Percentiles rank a stretch among this genome's conserved stretches.
Evolutionary conservation across 768 basidiomycete species (phyloP).

Genomic region (Fibroporia radiculosa): DNA sequence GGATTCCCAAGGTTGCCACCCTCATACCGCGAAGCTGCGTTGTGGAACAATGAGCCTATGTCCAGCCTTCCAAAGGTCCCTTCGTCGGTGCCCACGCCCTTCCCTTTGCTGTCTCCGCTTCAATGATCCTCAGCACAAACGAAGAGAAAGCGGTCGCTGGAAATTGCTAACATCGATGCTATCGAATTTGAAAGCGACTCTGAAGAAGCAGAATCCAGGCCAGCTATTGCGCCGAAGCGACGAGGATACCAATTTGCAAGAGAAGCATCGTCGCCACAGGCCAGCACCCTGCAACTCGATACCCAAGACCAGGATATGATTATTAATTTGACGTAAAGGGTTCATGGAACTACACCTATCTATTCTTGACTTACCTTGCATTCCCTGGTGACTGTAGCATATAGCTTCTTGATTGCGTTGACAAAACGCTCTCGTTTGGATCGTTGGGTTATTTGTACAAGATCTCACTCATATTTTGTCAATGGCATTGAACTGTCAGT

Average conservation of each 20-base stretch:
- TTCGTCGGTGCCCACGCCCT: not conserved
- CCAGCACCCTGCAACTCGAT: not conserved
- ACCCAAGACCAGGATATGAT: not conserved
- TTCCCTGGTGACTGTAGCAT: no score
- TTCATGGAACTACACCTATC: no score
- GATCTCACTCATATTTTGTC: no score
- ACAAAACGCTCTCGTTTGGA: no score
- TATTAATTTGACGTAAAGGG: slow-evolving; percentile 5
- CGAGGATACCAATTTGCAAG: not conserved
- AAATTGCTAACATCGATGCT: not conserved
- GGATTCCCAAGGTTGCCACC: not conserved
- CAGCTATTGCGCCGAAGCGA: not conserved
- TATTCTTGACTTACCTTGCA: no score
- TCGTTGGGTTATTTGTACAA: no score
- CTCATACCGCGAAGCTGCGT: not conserved
- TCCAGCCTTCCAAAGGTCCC: not conserved
- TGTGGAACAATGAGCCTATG: not conserved
- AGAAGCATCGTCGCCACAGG: not conserved
- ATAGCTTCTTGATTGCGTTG: no score
- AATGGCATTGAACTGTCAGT: no score
- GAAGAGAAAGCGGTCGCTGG: not conserved
- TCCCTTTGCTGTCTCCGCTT: not conserved
- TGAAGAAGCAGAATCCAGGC: not conserved
- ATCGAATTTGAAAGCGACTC: slow-evolving; percentile 6
- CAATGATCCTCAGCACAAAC: not conserved